Evolutionary conservation across 2,329 filamentous ascomycete genomes (phyloP), one percentile per base, ranked within the genome.

Genomic region (Microcyclospora tardicrescens): DNA sequence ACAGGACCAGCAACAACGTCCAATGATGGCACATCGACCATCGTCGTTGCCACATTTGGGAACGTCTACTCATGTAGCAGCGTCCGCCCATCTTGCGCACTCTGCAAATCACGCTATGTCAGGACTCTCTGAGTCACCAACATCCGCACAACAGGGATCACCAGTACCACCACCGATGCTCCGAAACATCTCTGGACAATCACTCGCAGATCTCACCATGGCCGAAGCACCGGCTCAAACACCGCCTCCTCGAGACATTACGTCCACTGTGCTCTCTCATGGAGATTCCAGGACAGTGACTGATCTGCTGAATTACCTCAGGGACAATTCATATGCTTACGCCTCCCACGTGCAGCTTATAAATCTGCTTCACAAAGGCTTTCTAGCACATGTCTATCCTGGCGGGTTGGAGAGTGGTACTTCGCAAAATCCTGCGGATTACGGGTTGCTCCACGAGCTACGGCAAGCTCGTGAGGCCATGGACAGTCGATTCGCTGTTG

Each of bases 401-500:
- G 37, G 54, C 35, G 34, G 51, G 3, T 50, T 51, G 12, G 40
- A 38, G 15, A 37, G 39, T 4, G 39, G 49, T 12, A 49, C 44
- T 16, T 43, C 43, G 16, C 36, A 44, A 24, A 49, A 64, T 34
- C 58, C 66, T 8, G 58, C 52, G 28, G 52, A 58, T 10, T 70
- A 67, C 48, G 64, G 63, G 19, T 50, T 69, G 2, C 54, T 70
- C 1, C 50, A 57, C 10, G 62, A 68, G 24, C 52, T 71, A 24
- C 64, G 63, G 28, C 62, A 67, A 46, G 66, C 67, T 3, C 68
- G 75, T 41, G 68, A 73, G 48, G 67, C 69, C 38, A 75, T 79
- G 69, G 70, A 75, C 47, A 68, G 70, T 37, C 67, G 75, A 14
- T 79, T 78, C 49, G 79, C 81, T 34, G 69, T 85, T 48, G 81